Evolutionary conservation across 1,284 basidiomycete species (phyloP).

Genomic region (Naganishia sp.): DNA sequence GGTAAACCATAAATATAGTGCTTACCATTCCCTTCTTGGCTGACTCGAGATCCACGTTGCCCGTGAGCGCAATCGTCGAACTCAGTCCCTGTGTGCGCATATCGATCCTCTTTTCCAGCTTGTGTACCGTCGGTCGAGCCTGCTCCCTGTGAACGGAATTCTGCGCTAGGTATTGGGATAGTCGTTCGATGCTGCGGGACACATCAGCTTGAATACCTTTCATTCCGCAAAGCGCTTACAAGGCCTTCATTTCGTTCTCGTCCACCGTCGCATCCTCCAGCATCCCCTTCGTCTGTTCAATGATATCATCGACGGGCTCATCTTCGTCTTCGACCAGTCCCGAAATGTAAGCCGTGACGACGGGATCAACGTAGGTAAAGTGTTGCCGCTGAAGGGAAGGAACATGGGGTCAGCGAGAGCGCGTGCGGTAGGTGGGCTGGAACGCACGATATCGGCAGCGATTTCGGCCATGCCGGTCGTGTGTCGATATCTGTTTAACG

Average conservation of each 20-base stretch:
- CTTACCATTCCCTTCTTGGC: slow-evolving; percentile 89
- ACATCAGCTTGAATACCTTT: not conserved
- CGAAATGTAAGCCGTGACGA: slow-evolving; percentile 87
- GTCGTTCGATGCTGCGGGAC: slow-evolving; percentile 60
- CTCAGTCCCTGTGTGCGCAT: slow-evolving; percentile 80
- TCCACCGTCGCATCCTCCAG: slow-evolving; percentile 57
- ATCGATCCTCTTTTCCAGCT: slow-evolving; percentile 91
- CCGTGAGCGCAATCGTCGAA: slow-evolving; percentile 76
- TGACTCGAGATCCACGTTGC: slow-evolving; percentile 88
- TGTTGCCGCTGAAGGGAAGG: slow-evolving; percentile 58
- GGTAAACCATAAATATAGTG: slow-evolving; percentile 36
- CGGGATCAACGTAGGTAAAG: slow-evolving; percentile 87
- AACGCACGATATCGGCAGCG: slow-evolving; percentile 39
- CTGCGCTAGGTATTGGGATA: slow-evolving; percentile 66
- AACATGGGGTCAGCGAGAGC: not conserved
- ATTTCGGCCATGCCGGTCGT: slow-evolving; percentile 37
- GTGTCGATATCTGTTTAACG: not conserved
- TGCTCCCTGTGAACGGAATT: slow-evolving; percentile 61
- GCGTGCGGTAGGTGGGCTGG: not conserved
- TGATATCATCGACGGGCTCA: slow-evolving; percentile 79
- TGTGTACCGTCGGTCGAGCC: slow-evolving; percentile 62
- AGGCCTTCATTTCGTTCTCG: slow-evolving; percentile 50
- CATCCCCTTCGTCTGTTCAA: slow-evolving; percentile 74
- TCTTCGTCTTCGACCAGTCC: slow-evolving; percentile 91
- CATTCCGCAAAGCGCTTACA: slow-evolving; percentile 39